Percentiles rank a stretch among this genome's conserved stretches.
Evolutionary conservation across 805 yeast genomes (phyloP).

Genomic region (Pichia phayaonensis): DNA sequence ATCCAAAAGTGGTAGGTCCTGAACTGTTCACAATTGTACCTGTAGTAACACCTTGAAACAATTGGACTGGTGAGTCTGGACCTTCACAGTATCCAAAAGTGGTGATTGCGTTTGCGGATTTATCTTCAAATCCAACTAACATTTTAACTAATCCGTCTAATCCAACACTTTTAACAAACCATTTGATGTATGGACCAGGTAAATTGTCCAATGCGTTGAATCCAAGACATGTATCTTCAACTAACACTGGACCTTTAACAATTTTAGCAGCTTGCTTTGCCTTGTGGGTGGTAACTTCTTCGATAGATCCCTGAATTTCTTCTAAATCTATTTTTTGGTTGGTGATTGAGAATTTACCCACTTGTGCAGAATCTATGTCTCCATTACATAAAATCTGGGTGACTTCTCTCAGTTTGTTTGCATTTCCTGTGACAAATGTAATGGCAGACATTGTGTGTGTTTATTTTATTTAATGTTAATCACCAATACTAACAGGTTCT

Average conservation of each 20-base stretch:
- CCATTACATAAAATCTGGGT: constrained; percentile 54
- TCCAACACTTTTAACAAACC: constrained; percentile 80
- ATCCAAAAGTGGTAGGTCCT: constrained; percentile 83
- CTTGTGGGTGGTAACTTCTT: constrained; percentile 74
- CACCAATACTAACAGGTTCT: background rate
- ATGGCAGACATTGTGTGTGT: constrained; percentile 5
- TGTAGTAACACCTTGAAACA: constrained; percentile 78
- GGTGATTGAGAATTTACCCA: constrained; percentile 45
- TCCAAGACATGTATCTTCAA: constrained; percentile 90
- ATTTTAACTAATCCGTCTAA: constrained; percentile 68
- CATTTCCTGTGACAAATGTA: constrained; percentile 61
- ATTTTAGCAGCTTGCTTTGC: constrained; percentile 63
- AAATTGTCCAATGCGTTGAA: constrained; percentile 70
- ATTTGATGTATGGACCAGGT: constrained; percentile 88
- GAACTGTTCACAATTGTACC: constrained; percentile 67
- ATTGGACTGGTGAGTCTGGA: constrained; percentile 59
- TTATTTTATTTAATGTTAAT: background rate
- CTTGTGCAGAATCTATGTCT: constrained; percentile 25
- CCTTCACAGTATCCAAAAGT: constrained; percentile 89
- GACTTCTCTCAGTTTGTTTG: constrained; percentile 82
- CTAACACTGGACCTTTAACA: constrained; percentile 73
- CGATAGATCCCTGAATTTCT: constrained; percentile 85
- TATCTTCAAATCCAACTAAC: constrained; percentile 75
- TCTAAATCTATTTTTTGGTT: constrained; percentile 73
- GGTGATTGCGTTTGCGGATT: constrained; percentile 80